These are phyloP conservation scores for Fusarium zealandicum DNA, from an alignment of 2,329 filamentous ascomycete species.

Conservation along the genomic window DNA sequence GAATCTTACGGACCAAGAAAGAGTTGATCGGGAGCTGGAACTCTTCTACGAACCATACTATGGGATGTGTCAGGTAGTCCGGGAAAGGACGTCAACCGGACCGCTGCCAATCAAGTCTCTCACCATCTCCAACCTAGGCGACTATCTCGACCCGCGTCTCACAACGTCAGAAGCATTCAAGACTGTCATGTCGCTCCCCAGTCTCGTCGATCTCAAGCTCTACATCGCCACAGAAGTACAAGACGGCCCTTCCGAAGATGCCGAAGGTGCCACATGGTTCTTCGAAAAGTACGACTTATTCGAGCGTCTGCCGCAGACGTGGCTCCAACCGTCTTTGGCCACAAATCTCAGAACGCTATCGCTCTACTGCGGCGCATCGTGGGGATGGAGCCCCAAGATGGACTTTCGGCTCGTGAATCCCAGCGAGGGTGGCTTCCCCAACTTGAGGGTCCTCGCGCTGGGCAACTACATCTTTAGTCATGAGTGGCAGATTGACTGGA, in stretches of 20 bases:
- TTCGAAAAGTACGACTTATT: slow-evolving; percentile 36
- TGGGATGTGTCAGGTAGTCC: too few relatives aligned
- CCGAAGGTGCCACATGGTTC: too few relatives aligned
- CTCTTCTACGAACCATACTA: too few relatives aligned
- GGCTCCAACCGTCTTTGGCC: slow-evolving; percentile 34
- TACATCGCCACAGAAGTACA: background rate
- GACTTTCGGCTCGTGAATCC: slow-evolving; percentile 43
- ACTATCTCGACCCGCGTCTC: slow-evolving; percentile 9
- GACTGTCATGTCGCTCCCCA: background rate
- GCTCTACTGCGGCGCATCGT: slow-evolving; percentile 47
- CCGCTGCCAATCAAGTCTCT: too few relatives aligned
- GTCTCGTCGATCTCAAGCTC: background rate
- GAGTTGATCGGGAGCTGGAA: too few relatives aligned
- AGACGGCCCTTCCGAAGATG: too few relatives aligned
- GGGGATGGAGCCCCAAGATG: slow-evolving; percentile 50
- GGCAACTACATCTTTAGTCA: slow-evolving; percentile 52
- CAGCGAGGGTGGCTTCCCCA: slow-evolving; percentile 43
- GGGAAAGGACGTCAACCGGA: too few relatives aligned
- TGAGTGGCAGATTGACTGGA: slow-evolving; percentile 55
- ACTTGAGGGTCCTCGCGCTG: slow-evolving; percentile 48
- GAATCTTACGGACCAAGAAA: too few relatives aligned
- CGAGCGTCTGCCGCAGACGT: slow-evolving; percentile 30
- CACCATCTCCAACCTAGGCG: too few relatives aligned
- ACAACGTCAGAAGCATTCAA: slow-evolving; percentile 5
- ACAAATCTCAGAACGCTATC: slow-evolving; percentile 47